Evolutionary conservation across 2,329 filamentous ascomycete genomes (phyloP).

Genomic region (Neobulgaria alba): DNA sequence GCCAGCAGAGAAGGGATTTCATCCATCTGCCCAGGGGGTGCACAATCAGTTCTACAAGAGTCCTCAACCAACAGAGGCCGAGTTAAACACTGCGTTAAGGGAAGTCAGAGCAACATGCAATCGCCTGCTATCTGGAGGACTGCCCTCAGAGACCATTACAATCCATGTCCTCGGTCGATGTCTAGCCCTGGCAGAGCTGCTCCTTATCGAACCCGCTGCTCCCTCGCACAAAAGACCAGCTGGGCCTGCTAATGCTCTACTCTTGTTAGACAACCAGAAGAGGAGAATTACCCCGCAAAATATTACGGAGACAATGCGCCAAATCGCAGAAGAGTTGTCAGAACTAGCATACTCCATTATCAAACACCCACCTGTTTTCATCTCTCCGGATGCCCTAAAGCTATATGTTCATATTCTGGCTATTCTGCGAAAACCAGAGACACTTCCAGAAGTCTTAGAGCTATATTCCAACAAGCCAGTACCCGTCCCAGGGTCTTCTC

Average conservation of each 20-base stretch:
- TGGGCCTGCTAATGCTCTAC: conserved; percentile 43
- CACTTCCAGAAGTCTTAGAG: conserved; percentile 70
- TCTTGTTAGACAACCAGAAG: conserved; percentile 34
- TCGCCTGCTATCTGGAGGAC: conserved; percentile 15
- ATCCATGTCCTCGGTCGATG: conserved; percentile 16
- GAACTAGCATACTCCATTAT: conserved; percentile 60
- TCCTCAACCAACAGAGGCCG: conserved; percentile 9
- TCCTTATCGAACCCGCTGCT: conserved; percentile 16
- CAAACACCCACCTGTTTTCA: conserved; percentile 67
- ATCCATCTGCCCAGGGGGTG: background rate
- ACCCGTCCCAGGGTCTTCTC: conserved; percentile 51
- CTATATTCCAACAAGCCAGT: conserved; percentile 79
- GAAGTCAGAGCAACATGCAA: conserved; percentile 16
- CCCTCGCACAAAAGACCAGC: conserved; percentile 7
- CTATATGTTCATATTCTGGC: conserved; percentile 71
- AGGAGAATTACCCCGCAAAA: conserved; percentile 12
- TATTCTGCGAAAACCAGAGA: conserved; percentile 61
- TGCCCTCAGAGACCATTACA: conserved; percentile 21
- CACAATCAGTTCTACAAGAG: background rate
- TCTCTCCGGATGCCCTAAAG: conserved; percentile 63
- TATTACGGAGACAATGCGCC: conserved; percentile 9
- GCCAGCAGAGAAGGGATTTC: background rate
- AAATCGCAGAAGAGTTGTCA: conserved; percentile 41
- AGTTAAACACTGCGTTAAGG: conserved; percentile 17
- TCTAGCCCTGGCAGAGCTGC: conserved; percentile 16